Evolutionary conservation across 2,329 filamentous ascomycete genomes (phyloP).

Genomic region (Trichophyton simii): DNA sequence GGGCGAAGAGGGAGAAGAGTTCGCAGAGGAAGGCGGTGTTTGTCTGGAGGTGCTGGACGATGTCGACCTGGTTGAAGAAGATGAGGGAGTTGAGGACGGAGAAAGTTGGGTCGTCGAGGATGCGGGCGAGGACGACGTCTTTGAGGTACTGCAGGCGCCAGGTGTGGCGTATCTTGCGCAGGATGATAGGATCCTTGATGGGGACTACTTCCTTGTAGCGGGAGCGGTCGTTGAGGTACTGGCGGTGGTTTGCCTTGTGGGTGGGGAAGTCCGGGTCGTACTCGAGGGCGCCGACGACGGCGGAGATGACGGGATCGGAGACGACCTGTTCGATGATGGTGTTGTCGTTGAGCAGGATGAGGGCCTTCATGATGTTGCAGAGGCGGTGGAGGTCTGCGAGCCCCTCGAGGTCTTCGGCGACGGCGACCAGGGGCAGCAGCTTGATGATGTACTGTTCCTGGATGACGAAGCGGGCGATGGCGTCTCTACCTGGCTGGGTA

Average conservation of each 20-base stretch:
- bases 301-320: constrained; percentile 74
- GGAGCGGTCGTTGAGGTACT: constrained; percentile 77
- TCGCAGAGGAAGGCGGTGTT: constrained; percentile 69
- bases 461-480: constrained; percentile 75
- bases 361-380: constrained; percentile 95
- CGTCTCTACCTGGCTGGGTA: constrained; percentile 65
- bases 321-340: constrained; percentile 89
- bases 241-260: constrained; percentile 93
- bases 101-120: constrained; percentile 94
- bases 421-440: constrained; percentile 70
- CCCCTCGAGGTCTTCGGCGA: constrained; percentile 85
- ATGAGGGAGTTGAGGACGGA: constrained; percentile 95
- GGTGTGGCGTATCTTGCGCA: constrained; percentile 87
- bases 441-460: constrained; percentile 76
- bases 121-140: constrained; percentile 92
- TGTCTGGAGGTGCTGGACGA: constrained; percentile 83
- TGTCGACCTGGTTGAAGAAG: constrained; percentile 98
- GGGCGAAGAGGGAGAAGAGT: constrained; percentile 72
- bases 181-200: constrained; percentile 70
- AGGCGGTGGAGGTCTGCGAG: constrained; percentile 74
- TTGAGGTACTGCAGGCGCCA: constrained; percentile 95
- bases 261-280: constrained; percentile 97
- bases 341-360: constrained; percentile 90
- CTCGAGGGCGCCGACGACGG: constrained; percentile 88
- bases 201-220: constrained; percentile 93